phyloP scores from a whole-genome alignment of 345 rosid genomes.

The Camelina hispida region DNA sequence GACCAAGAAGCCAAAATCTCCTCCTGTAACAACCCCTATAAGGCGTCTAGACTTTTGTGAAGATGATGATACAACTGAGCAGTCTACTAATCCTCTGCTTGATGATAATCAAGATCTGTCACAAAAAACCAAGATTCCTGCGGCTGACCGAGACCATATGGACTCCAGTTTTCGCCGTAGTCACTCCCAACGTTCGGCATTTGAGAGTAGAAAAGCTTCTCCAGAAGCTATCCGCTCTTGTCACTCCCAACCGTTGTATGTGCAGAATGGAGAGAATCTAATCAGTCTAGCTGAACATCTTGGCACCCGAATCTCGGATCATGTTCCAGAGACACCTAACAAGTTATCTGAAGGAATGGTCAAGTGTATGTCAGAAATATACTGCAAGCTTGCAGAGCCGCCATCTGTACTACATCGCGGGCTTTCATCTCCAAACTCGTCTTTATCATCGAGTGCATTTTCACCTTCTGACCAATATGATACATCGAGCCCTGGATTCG shows the following conservation, averaged over 20 bases:
- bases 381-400: slow-evolving; percentile 91
- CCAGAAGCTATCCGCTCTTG: slow-evolving; percentile 66
- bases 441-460: slow-evolving; percentile 73
- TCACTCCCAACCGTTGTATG: slow-evolving; percentile 84
- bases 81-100: slow-evolving; percentile 45
- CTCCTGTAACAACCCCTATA: slow-evolving; percentile 53
- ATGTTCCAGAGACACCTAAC: slow-evolving; percentile 88
- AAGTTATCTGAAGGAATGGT: slow-evolving; percentile 96
- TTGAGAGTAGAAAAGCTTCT: slow-evolving; percentile 54
- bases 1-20: slow-evolving; percentile 56
- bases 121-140: slow-evolving; percentile 45
- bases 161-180: slow-evolving; percentile 75
- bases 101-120: slow-evolving; percentile 37
- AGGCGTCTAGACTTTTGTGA: slow-evolving; percentile 51
- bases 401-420: slow-evolving; percentile 59
- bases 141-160: slow-evolving; percentile 49
- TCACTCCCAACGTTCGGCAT: slow-evolving; percentile 72
- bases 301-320: slow-evolving; percentile 87
- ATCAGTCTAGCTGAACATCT: slow-evolving; percentile 96
- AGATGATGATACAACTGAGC: slow-evolving; percentile 49
- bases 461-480: slow-evolving; percentile 79
- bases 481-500: slow-evolving; percentile 81
- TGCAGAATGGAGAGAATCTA: slow-evolving; percentile 66
- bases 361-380: slow-evolving; percentile 88
- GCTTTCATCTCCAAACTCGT: slow-evolving; percentile 81